A percentile compares a stretch with the other conserved stretches of the same genome.
Conservation (phyloP, 345 rosid species). For the Rhizophora apiculata region DNA sequence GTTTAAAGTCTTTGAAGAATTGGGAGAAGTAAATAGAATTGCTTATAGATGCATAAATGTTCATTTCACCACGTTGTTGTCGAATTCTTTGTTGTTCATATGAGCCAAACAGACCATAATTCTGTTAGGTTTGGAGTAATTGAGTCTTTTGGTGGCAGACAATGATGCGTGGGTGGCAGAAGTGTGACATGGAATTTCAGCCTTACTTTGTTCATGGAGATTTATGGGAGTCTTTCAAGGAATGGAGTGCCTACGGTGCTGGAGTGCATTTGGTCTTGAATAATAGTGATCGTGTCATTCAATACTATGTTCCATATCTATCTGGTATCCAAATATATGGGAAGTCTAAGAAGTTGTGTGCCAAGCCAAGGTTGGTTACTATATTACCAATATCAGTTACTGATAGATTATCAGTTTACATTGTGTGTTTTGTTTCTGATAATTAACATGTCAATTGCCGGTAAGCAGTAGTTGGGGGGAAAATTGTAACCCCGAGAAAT, state of each 20-base stretch:
- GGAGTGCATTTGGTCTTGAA: slow-evolving; percentile 43
- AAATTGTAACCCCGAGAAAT: too few relatives aligned
- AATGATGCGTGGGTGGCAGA: slow-evolving; percentile 34
- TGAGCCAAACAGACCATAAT: background rate
- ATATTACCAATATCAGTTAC: too few relatives aligned
- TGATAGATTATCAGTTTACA: too few relatives aligned
- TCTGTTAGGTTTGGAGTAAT: background rate
- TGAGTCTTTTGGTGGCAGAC: slow-evolving; percentile 30
- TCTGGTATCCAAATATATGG: slow-evolving; percentile 48
- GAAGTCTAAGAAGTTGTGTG: slow-evolving; percentile 8
- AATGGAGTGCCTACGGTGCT: too few relatives aligned
- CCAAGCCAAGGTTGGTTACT: slow-evolving; percentile 12
- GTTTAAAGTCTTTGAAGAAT: background rate
- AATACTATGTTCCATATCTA: slow-evolving; percentile 48
- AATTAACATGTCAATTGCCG: too few relatives aligned
- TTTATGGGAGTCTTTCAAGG: slow-evolving; percentile 42
- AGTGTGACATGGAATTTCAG: slow-evolving; percentile 33
- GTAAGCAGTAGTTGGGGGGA: too few relatives aligned
- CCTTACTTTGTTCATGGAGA: slow-evolving; percentile 30
- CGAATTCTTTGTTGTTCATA: background rate
- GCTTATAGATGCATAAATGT: background rate
- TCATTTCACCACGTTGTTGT: background rate
- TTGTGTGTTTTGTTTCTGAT: too few relatives aligned
- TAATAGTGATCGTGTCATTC: slow-evolving; percentile 34
- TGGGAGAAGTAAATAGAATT: background rate